Conservation (phyloP, 352 stramenopile species). For the Pythium sukuiense region DNA sequence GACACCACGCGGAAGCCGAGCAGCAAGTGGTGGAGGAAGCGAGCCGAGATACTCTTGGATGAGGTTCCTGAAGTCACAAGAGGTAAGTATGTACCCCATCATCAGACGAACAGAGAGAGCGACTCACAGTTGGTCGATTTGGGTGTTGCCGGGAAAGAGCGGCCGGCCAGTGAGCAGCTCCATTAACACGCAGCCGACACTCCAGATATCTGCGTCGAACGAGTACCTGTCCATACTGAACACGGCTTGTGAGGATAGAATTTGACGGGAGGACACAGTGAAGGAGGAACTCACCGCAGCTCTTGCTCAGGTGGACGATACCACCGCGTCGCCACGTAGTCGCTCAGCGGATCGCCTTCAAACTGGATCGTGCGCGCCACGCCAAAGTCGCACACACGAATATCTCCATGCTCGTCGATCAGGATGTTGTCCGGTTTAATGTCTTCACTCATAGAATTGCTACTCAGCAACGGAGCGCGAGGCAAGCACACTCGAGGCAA, state of each 20-base stretch:
- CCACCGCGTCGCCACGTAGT: slow-evolving; percentile 83
- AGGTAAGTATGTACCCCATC: not conserved
- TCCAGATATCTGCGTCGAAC: slow-evolving; percentile 84
- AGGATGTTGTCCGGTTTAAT: slow-evolving; percentile 85
- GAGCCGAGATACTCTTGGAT: slow-evolving; percentile 72
- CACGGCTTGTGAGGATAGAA: no score
- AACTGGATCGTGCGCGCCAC: slow-evolving; percentile 76
- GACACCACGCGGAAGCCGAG: slow-evolving; percentile 60
- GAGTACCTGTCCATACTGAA: slow-evolving; percentile 72
- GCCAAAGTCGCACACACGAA: slow-evolving; percentile 83
- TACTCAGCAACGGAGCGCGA: no score
- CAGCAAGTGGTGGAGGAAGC: slow-evolving; percentile 39
- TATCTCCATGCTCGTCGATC: slow-evolving; percentile 66
- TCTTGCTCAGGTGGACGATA: slow-evolving; percentile 84
- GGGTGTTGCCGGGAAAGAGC: slow-evolving; percentile 72
- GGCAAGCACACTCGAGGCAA: no score
- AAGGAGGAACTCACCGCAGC: slow-evolving; percentile 39
- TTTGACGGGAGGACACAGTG: no score
- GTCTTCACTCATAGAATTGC: slow-evolving; percentile 33
- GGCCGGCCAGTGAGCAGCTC: slow-evolving; percentile 75
- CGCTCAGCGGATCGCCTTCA: slow-evolving; percentile 70
- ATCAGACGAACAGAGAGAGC: slow-evolving; percentile 2
- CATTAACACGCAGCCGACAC: slow-evolving; percentile 72
- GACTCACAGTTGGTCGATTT: slow-evolving; percentile 78
- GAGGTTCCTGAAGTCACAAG: slow-evolving; percentile 44